Evolutionary conservation across 108 stramenopile species (phyloP).

Genomic region (Poteriospumella lacustris): DNA sequence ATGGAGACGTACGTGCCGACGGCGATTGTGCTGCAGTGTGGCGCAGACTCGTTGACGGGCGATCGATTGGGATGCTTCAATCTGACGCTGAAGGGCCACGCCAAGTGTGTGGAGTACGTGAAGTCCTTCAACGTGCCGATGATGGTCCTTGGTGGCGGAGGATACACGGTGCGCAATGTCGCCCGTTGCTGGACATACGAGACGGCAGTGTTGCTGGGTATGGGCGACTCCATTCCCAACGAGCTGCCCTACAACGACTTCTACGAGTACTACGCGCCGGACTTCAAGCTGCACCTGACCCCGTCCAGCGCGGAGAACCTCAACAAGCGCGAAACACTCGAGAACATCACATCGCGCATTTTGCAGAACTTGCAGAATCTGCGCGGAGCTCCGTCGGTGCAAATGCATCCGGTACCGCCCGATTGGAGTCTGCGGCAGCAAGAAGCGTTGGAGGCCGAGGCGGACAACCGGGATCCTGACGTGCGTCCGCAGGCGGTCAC

Average conservation of each 20-base stretch:
- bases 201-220: constrained; percentile 66
- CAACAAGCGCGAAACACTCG: constrained; percentile 62
- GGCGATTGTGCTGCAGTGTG: constrained; percentile 96
- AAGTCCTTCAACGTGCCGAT: constrained; percentile 85
- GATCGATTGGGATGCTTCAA: constrained; percentile 98
- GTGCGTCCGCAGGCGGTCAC: not conserved
- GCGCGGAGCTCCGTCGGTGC: constrained; percentile 43
- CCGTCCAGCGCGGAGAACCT: constrained; percentile 73
- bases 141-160: constrained; percentile 94
- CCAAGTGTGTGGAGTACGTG: constrained; percentile 82
- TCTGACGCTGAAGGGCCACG: constrained; percentile 86
- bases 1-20: constrained; percentile 90
- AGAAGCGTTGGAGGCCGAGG: not conserved
- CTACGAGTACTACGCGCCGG: constrained; percentile 97
- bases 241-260: constrained; percentile 98
- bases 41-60: constrained; percentile 91
- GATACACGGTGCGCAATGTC: constrained; percentile 97
- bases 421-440: not conserved
- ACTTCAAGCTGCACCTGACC: constrained; percentile 87
- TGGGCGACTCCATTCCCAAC: constrained; percentile 59
- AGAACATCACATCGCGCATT: constrained; percentile 5
- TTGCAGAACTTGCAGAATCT: constrained; percentile 39
- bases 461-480: not conserved
- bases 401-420: constrained; percentile 28
- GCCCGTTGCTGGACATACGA: constrained; percentile 94